Conservation (phyloP, 2,329 filamentous ascomycete genomes). For the Ophiostoma himal-ulmi region DNA sequence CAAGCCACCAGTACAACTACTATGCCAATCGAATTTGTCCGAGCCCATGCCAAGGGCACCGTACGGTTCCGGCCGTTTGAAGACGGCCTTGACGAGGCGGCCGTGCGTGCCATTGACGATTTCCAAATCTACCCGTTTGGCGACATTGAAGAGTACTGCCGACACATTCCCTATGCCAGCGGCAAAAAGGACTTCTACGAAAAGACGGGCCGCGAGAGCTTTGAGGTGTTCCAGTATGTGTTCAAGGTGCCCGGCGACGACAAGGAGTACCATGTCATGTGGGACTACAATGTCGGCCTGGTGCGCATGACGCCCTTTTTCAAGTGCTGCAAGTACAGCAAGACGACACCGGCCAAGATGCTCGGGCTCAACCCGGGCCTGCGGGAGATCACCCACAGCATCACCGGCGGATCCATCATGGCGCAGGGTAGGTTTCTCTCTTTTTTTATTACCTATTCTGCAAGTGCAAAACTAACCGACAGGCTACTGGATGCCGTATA, state of each 20-base stretch:
- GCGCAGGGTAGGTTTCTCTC: constrained; percentile 65
- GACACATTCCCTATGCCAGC: constrained; percentile 89
- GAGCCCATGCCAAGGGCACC: constrained; percentile 48
- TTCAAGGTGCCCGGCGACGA: constrained; percentile 66
- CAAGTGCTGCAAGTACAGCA: constrained; percentile 80
- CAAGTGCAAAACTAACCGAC: background rate
- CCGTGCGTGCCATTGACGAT: constrained; percentile 52
- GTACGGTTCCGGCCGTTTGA: constrained; percentile 74
- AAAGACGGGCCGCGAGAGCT: constrained; percentile 80
- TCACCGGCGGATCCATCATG: constrained; percentile 83
- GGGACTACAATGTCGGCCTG: constrained; percentile 94
- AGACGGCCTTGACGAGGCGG: constrained; percentile 47
- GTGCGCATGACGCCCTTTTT: constrained; percentile 94
- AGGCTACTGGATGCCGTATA: constrained; percentile 97
- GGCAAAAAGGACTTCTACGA: constrained; percentile 84
- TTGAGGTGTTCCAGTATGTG: constrained; percentile 83
- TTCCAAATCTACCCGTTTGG: constrained; percentile 64
- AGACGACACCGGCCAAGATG: constrained; percentile 89
- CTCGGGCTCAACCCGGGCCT: constrained; percentile 72
- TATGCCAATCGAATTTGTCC: constrained; percentile 22
- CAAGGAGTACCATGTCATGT: constrained; percentile 69
- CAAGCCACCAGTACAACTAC: too few relatives aligned
- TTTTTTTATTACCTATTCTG: background rate
- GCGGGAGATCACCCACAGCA: constrained; percentile 84
- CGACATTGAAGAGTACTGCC: constrained; percentile 54